Evolutionary conservation across 225 moss, liverwort and hornwort genomes (phyloP).

Genomic region (Physcomitrellopsis africana): DNA sequence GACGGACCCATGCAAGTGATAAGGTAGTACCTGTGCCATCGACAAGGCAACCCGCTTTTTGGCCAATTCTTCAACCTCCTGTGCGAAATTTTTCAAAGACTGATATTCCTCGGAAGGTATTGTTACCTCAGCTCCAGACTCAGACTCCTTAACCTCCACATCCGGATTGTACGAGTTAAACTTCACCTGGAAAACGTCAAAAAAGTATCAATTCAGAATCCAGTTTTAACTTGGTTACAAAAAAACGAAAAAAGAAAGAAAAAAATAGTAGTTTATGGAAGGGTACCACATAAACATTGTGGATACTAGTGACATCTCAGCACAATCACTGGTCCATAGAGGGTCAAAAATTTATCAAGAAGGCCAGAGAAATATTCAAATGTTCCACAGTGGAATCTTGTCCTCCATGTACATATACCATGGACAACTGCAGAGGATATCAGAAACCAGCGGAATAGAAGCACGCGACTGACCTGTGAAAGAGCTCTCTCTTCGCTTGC

Average conservation of each 20-base stretch:
- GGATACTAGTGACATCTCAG: background rate
- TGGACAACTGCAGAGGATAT: background rate
- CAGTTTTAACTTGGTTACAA: background rate
- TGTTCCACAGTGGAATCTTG: too few relatives aligned
- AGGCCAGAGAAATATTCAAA: too few relatives aligned
- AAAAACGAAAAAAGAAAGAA: background rate
- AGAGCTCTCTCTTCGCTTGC: conserved; percentile 56
- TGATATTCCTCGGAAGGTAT: conserved; percentile 53
- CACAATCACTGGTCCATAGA: background rate
- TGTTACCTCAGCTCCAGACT: conserved; percentile 48
- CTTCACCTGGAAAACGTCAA: conserved; percentile 34
- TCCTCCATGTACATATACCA: background rate
- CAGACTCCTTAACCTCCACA: conserved; percentile 33
- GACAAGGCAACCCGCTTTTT: conserved; percentile 58
- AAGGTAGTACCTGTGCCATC: conserved; percentile 56
- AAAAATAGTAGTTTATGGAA: background rate
- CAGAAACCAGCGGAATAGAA: background rate
- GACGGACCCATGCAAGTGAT: background rate
- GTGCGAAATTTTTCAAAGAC: conserved; percentile 40
- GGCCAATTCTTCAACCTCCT: conserved; percentile 49
- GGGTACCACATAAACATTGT: background rate
- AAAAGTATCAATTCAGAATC: background rate
- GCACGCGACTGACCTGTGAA: conserved; percentile 46
- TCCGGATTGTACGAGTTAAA: conserved; percentile 22
- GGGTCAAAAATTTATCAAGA: too few relatives aligned